Percentiles rank a stretch among this genome's conserved stretches.
These are phyloP conservation scores for Drechslerella coelobrocha DNA, from an alignment of 2,329 filamentous ascomycete species.

Conservation along the genomic window DNA sequence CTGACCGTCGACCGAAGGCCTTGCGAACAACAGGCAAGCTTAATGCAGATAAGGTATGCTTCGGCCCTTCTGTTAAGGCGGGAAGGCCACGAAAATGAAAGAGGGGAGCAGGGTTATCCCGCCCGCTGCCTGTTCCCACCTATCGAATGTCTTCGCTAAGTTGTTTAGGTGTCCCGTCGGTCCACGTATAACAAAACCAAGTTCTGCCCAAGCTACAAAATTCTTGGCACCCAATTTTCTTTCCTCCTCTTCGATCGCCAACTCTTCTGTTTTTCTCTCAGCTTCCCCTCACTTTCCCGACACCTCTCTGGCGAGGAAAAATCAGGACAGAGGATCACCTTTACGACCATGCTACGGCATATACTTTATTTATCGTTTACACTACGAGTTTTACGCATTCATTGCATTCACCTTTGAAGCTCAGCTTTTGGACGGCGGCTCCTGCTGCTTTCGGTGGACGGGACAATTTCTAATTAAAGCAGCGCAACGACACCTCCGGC, in stretches of 20 bases:
- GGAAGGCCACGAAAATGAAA: constrained; percentile 50
- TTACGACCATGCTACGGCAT: constrained; percentile 25
- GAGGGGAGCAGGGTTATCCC: constrained; percentile 49
- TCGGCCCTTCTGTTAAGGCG: constrained; percentile 45
- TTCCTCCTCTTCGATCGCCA: constrained; percentile 50
- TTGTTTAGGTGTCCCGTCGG: constrained; percentile 50
- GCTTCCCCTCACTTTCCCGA: constrained; percentile 51
- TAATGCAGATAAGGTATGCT: constrained; percentile 49
- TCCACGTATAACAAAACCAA: constrained; percentile 47
- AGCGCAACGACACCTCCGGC: constrained; percentile 50
- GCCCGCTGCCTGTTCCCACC: constrained; percentile 48
- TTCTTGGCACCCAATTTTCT: constrained; percentile 51
- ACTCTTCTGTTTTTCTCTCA: constrained; percentile 51
- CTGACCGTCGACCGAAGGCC: background rate
- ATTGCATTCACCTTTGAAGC: constrained; percentile 24
- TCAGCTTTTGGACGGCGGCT: constrained; percentile 42
- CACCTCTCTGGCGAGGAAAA: constrained; percentile 37
- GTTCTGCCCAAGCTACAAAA: constrained; percentile 47
- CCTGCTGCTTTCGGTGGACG: constrained; percentile 31
- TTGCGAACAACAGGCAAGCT: constrained; percentile 8
- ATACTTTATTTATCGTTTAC: constrained; percentile 33
- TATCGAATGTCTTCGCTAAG: constrained; percentile 50
- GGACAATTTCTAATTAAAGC: constrained; percentile 48
- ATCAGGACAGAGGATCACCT: constrained; percentile 33
- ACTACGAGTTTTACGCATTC: constrained; percentile 23